Conservation (phyloP, 768 basidiomycete species). For the Phanerodontia chrysosporium region DNA sequence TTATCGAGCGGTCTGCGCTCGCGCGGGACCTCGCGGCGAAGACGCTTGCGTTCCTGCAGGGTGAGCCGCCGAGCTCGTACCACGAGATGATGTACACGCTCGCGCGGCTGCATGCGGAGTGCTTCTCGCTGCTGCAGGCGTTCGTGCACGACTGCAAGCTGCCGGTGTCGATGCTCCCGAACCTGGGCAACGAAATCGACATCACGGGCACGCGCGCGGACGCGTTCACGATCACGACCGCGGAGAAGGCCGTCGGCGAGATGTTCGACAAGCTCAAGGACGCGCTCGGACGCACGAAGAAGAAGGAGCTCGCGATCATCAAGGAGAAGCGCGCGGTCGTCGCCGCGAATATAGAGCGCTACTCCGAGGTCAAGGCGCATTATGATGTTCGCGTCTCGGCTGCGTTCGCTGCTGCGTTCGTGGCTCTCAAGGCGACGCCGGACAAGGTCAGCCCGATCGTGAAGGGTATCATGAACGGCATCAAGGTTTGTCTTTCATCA, state of each 20-base stretch:
- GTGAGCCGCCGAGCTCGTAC: slow-evolving; percentile 70
- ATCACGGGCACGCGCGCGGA: slow-evolving; percentile 58
- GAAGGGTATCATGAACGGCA: slow-evolving; percentile 94
- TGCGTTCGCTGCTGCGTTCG: slow-evolving; percentile 86
- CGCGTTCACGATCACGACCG: slow-evolving; percentile 77
- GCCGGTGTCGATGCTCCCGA: slow-evolving; percentile 72
- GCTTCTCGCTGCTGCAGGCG: slow-evolving; percentile 71
- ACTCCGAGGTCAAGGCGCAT: slow-evolving; percentile 75
- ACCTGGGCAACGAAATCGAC: slow-evolving; percentile 73
- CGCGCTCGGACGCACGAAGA: slow-evolving; percentile 71
- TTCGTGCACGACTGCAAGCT: slow-evolving; percentile 89
- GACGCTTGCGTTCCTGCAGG: slow-evolving; percentile 71
- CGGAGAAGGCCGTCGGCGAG: slow-evolving; percentile 61
- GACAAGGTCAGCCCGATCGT: slow-evolving; percentile 95
- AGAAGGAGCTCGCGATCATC: slow-evolving; percentile 67
- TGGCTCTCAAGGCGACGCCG: slow-evolving; percentile 81
- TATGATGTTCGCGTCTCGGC: slow-evolving; percentile 87
- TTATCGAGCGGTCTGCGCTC: slow-evolving; percentile 54
- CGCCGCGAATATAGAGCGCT: slow-evolving; percentile 69
- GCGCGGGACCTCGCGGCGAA: slow-evolving; percentile 66
- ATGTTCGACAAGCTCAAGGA: slow-evolving; percentile 76
- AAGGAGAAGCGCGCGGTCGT: slow-evolving; percentile 73
- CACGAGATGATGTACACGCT: slow-evolving; percentile 88
- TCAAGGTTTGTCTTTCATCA: slow-evolving; percentile 62
- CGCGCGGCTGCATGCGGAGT: slow-evolving; percentile 75